A percentile compares a stretch with the other conserved stretches of the same genome.
Evolutionary conservation across 2,329 filamentous ascomycete species (phyloP).

Genomic region (Blastomyces parvus): DNA sequence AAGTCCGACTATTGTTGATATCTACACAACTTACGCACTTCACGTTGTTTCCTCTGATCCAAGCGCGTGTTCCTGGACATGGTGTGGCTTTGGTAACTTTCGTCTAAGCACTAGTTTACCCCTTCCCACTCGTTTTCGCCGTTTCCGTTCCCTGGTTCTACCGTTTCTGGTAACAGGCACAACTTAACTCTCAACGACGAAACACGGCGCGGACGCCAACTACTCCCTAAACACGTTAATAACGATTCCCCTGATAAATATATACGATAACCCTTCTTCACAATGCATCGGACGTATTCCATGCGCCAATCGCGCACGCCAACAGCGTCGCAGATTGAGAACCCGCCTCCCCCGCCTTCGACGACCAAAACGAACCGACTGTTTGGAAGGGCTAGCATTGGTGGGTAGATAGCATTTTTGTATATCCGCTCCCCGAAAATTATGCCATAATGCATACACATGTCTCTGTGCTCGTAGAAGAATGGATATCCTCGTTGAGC

Average conservation of each 20-base stretch:
- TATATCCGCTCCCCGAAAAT: not conserved
- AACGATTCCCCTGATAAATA: not conserved
- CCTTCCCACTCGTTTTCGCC: not conserved
- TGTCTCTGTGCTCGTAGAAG: not conserved
- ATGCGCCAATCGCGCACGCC: conserved; percentile 97
- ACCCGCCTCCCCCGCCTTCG: conserved; percentile 83
- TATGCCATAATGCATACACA: conserved; percentile 10
- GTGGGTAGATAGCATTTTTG: conserved; percentile 48
- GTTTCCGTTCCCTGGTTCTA: not conserved
- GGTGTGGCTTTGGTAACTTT: not conserved
- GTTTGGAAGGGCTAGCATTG: conserved; percentile 76
- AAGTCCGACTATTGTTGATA: not conserved
- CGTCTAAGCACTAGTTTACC: too few relatives aligned
- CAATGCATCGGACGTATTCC: conserved; percentile 97
- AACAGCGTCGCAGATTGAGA: conserved; percentile 84
- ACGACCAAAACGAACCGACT: conserved; percentile 84
- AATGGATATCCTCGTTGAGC: not conserved
- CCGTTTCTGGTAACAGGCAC: not conserved
- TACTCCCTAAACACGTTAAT: not conserved
- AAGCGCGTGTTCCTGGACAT: not conserved
- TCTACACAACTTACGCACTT: not conserved
- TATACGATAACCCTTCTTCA: conserved; percentile 12
- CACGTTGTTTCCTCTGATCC: not conserved
- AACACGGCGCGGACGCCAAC: not conserved
- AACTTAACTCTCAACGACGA: not conserved